Base-by-base conservation (phyloP, 2,329 filamentous ascomycete species). In the Cladophialophora carrionii region DNA sequence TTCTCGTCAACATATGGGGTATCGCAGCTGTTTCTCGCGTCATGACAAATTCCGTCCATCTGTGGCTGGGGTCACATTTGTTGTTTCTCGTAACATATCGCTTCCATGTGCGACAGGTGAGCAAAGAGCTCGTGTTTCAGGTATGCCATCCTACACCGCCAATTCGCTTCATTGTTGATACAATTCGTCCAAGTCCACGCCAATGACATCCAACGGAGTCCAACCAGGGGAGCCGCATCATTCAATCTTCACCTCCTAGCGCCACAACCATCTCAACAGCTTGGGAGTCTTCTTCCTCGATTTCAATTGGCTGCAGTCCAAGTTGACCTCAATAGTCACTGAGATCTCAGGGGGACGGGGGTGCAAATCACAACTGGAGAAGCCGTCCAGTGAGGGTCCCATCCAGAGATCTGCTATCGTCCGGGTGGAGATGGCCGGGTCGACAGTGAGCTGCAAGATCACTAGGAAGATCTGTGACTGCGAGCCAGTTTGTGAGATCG, bases 321-420 rank as follows among this genome's bases (percentile, higher is more conserved):
- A 31, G 7, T 20, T 20, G 52, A 54, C 6, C 29, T 52, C 22
- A n/a, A 24, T n/a, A 5, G 24, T 8, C n/a, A 32, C 17, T 26
- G 5, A 54, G 20, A 34, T 9, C 9, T 20, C 9, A 26, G 48
- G 3, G 26, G 3, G 26, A 32, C 8, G 2, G 17, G 7, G 1
- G 22, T 26, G 43, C 24, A 32, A 20, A 9, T 51, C 56, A 59
- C 24, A 17, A 12, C n/a, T 62, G 57, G 34, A 66, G 41, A 1
- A 68, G 62, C 2, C 55, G 54, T 17, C 60, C 32, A 6, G 55
- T 57, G 29, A 68, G 51, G 20, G 24, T 51, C 20, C 67, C 67
- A 65, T 81, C 78, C 24, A 80, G 70, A 3, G 78, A 80, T 57
- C 78, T 77, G 20, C 75, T 78, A 63, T 80, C 74, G 37, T 69